These are phyloP conservation scores for Bocquillonia castaneifolia DNA, from an alignment of 441 rosid species.

Conservation along the genomic window DNA sequence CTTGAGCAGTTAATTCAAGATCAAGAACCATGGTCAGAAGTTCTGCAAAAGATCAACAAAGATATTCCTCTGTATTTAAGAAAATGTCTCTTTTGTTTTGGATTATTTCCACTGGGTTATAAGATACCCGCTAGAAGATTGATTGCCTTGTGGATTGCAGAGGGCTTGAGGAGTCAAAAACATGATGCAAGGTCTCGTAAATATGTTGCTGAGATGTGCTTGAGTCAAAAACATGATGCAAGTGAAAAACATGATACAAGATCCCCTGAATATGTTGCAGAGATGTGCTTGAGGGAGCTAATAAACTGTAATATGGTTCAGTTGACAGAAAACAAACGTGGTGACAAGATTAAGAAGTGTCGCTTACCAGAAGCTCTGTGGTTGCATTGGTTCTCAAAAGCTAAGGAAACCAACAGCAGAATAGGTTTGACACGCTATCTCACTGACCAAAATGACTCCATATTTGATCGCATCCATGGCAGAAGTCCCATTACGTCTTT, in stretches of 20 bases:
- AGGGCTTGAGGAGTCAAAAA: conserved; percentile 1
- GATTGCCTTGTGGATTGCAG: conserved; percentile 2
- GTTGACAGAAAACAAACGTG: neutral
- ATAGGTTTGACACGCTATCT: neutral
- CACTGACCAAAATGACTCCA: neutral
- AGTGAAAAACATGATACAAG: too few relatives aligned
- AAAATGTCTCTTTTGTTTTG: neutral
- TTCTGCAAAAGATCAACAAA: neutral
- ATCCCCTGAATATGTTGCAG: conserved; percentile 3
- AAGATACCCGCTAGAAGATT: neutral
- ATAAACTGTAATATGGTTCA: neutral
- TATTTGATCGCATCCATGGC: conserved; percentile 9
- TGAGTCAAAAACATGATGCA: neutral
- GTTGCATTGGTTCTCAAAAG: neutral
- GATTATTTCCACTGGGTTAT: neutral
- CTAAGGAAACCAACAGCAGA: neutral
- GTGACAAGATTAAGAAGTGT: conserved; percentile 6
- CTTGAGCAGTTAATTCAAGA: neutral
- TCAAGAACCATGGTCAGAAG: neutral
- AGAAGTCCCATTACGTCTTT: neutral
- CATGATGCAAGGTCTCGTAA: neutral
- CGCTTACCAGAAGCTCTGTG: conserved; percentile 13
- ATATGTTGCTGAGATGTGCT: conserved; percentile 1
- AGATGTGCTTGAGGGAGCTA: neutral
- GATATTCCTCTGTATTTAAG: neutral